These are phyloP conservation scores for Melanopsichium pennsylvanicum DNA, from an alignment of 1,284 basidiomycete genomes.

Conservation along the genomic window DNA sequence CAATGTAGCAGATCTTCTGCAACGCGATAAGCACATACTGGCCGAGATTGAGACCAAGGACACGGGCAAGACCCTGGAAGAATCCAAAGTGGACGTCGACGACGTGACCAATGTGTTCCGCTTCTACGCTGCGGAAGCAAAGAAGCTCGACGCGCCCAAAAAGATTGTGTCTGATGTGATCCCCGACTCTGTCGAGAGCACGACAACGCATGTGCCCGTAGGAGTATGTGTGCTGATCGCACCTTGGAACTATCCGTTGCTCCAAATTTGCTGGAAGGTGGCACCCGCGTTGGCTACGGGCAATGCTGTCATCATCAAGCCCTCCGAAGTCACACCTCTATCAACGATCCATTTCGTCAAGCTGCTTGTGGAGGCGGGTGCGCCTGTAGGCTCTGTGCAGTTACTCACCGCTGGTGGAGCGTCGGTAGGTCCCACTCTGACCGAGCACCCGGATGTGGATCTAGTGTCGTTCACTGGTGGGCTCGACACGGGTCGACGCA, in stretches of 20 bases:
- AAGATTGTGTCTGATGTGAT: conserved; percentile 52
- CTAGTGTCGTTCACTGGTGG: conserved; percentile 65
- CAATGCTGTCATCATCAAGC: conserved; percentile 64
- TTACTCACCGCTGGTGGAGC: conserved; percentile 62
- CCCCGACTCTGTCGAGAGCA: conserved; percentile 56
- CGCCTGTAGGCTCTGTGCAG: conserved; percentile 56
- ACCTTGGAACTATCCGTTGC: conserved; percentile 65
- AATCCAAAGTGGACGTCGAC: conserved; percentile 62
- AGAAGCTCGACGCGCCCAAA: conserved; percentile 56
- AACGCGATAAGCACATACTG: conserved; percentile 54
- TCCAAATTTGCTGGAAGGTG: conserved; percentile 65
- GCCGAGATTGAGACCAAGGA: conserved; percentile 62
- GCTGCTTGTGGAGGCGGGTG: conserved; percentile 61
- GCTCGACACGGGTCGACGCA: conserved; percentile 58
- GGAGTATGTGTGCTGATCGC: conserved; percentile 65
- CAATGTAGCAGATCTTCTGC: conserved; percentile 58
- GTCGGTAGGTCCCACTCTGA: conserved; percentile 57
- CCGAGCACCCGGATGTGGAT: conserved; percentile 59
- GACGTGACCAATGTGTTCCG: conserved; percentile 64
- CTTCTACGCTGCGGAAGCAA: conserved; percentile 63
- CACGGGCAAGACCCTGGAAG: conserved; percentile 63
- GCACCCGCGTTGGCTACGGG: conserved; percentile 64
- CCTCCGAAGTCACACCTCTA: conserved; percentile 65
- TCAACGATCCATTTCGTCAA: conserved; percentile 62
- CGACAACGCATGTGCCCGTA: conserved; percentile 58